phyloP scores from a whole-genome alignment of 768 basidiomycete species.

The Serendipita sp. region DNA sequence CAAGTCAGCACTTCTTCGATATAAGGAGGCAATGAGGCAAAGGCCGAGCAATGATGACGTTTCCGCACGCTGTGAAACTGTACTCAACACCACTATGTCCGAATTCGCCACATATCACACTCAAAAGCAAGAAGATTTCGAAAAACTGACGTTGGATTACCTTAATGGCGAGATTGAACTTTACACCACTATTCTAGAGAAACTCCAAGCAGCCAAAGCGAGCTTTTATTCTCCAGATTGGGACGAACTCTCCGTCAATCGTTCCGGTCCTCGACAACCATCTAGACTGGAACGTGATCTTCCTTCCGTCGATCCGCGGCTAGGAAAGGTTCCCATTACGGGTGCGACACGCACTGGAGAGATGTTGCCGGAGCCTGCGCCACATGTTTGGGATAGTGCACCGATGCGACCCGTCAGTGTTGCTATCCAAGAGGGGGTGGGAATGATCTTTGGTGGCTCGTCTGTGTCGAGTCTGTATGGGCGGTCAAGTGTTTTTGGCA shows the following conservation, averaged over 20 bases:
- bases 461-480: constrained; percentile 18
- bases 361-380: constrained; percentile 56
- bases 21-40: constrained; percentile 32
- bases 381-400: constrained; percentile 62
- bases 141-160: constrained; percentile 41
- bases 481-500: constrained; percentile 42
- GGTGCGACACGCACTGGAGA: neutral
- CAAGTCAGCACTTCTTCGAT: constrained; percentile 47
- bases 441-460: constrained; percentile 34
- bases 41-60: constrained; percentile 46
- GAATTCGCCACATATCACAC: constrained; percentile 70
- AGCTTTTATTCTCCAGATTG: constrained; percentile 36
- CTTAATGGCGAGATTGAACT: constrained; percentile 64
- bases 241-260: constrained; percentile 26
- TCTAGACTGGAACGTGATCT: constrained; percentile 68
- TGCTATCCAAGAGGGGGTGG: constrained; percentile 58
- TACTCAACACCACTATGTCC: constrained; percentile 75
- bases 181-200: constrained; percentile 49
- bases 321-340: neutral
- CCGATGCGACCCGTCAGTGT: constrained; percentile 62
- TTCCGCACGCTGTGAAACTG: constrained; percentile 67
- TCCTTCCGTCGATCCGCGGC: constrained; percentile 21
- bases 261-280: constrained; percentile 35
- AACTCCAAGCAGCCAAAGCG: constrained; percentile 40
- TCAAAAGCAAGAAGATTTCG: constrained; percentile 59